These are phyloP conservation scores for Geotrichum ghanense DNA, from an alignment of 805 yeast genomes.

Conservation along the genomic window DNA sequence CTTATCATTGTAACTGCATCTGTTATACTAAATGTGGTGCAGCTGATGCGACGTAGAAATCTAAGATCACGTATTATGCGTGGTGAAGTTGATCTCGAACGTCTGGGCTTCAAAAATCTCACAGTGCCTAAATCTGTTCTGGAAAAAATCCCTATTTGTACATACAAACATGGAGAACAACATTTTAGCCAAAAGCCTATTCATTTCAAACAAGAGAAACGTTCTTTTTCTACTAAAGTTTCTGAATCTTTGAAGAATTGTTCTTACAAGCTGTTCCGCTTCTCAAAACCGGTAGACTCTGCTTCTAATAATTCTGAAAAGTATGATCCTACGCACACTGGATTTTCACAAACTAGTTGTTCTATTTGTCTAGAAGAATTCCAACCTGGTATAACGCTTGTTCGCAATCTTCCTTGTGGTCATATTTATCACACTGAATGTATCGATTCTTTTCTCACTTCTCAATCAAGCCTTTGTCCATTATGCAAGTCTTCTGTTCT, in stretches of 20 bases:
- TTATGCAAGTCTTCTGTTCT: conserved; percentile 13
- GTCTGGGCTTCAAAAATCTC: conserved; percentile 6
- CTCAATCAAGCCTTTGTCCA: conserved; percentile 17
- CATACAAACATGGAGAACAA: conserved; percentile 3
- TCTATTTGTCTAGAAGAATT: conserved; percentile 66
- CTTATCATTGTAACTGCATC: conserved; percentile 4
- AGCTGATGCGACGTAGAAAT: conserved; percentile 5
- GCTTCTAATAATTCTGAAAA: not conserved
- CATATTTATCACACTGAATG: conserved; percentile 76
- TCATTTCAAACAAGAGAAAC: too few species aligned
- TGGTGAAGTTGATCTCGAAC: conserved; percentile 8
- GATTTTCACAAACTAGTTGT: conserved; percentile 28
- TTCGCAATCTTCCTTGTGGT: conserved; percentile 68
- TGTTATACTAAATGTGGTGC: conserved; percentile 5
- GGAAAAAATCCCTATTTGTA: conserved; percentile 4
- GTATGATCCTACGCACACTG: not conserved
- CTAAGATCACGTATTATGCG: conserved; percentile 3
- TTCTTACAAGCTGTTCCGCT: not conserved
- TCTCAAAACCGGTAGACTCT: not conserved
- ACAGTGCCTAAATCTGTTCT: conserved; percentile 7
- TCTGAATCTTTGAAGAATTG: not conserved
- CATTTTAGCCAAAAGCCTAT: not conserved
- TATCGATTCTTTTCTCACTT: conserved; percentile 70
- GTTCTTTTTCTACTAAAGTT: too few species aligned
- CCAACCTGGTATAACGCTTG: conserved; percentile 43